Conservation (phyloP, 2,329 filamentous ascomycete genomes). For the Aspergillus sp. region DNA sequence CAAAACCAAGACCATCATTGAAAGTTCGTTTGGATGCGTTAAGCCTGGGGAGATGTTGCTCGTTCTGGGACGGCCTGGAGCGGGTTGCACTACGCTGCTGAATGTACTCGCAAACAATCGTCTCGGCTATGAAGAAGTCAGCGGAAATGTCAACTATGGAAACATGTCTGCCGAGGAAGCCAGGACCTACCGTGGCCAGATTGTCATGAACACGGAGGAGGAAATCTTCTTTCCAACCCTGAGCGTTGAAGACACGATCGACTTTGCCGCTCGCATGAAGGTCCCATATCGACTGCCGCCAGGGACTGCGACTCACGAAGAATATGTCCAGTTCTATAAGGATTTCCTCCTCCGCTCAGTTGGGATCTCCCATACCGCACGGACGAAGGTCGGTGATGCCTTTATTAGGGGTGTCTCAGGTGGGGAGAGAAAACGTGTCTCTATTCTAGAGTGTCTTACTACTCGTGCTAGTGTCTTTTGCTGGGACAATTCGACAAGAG, state of each 20-base stretch:
- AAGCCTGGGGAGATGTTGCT: slow-evolving; percentile 69
- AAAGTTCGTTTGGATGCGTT: slow-evolving; percentile 63
- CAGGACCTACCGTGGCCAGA: slow-evolving; percentile 51
- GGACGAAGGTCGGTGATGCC: slow-evolving; percentile 65
- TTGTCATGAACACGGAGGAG: slow-evolving; percentile 53
- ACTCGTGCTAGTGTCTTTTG: slow-evolving; percentile 56
- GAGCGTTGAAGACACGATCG: slow-evolving; percentile 49
- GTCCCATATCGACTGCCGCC: slow-evolving; percentile 47
- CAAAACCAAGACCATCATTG: slow-evolving; percentile 55
- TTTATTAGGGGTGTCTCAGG: slow-evolving; percentile 63
- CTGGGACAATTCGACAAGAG: slow-evolving; percentile 65
- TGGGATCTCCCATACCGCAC: slow-evolving; percentile 54
- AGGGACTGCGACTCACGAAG: slow-evolving; percentile 38
- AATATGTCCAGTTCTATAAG: slow-evolving; percentile 44
- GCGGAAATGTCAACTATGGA: slow-evolving; percentile 57
- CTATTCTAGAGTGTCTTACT: slow-evolving; percentile 61
- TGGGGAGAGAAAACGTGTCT: slow-evolving; percentile 65
- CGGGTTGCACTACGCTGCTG: slow-evolving; percentile 67
- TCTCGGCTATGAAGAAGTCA: slow-evolving; percentile 53
- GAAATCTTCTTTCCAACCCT: slow-evolving; percentile 49
- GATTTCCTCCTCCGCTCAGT: slow-evolving; percentile 56
- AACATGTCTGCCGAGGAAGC: slow-evolving; percentile 39
- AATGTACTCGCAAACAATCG: slow-evolving; percentile 65
- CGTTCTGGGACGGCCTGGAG: slow-evolving; percentile 63
- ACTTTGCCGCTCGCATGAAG: slow-evolving; percentile 55